These are phyloP conservation scores for Suillus clintonianus DNA, from an alignment of 768 basidiomycete species.

Conservation along the genomic window DNA sequence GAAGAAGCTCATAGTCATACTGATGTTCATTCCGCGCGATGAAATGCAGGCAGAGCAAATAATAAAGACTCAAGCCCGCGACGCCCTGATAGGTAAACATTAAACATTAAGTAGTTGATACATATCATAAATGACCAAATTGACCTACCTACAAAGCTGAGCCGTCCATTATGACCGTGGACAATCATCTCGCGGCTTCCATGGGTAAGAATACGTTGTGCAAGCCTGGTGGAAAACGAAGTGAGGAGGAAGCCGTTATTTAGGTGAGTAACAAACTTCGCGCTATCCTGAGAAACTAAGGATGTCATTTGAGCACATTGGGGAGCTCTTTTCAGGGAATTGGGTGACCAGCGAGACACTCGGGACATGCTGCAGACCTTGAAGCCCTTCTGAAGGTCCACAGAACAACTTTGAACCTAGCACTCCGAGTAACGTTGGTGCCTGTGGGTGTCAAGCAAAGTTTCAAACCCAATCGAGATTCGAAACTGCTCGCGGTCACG, in stretches of 20 bases:
- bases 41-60: conserved; percentile 68
- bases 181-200: conserved; percentile 66
- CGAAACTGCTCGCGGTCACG: background rate
- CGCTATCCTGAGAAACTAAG: conserved; percentile 14
- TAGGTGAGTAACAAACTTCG: conserved; percentile 52
- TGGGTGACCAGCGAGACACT: background rate
- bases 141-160: conserved; percentile 68
- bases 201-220: conserved; percentile 74
- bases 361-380: background rate
- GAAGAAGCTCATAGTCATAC: conserved; percentile 58
- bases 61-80: conserved; percentile 78
- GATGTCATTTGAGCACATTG: background rate
- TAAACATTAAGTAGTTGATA: conserved; percentile 24
- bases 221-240: conserved; percentile 70
- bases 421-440: too few relatives aligned
- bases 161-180: conserved; percentile 68
- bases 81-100: conserved; percentile 54
- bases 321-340: background rate
- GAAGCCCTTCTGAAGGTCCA: too few relatives aligned
- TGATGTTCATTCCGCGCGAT: conserved; percentile 44
- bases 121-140: background rate
- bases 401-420: background rate
- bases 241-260: conserved; percentile 60
- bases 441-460: background rate
- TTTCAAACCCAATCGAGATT: background rate